phyloP scores from a whole-genome alignment of 768 basidiomycete genomes.

The Mycena rebaudengoi region DNA sequence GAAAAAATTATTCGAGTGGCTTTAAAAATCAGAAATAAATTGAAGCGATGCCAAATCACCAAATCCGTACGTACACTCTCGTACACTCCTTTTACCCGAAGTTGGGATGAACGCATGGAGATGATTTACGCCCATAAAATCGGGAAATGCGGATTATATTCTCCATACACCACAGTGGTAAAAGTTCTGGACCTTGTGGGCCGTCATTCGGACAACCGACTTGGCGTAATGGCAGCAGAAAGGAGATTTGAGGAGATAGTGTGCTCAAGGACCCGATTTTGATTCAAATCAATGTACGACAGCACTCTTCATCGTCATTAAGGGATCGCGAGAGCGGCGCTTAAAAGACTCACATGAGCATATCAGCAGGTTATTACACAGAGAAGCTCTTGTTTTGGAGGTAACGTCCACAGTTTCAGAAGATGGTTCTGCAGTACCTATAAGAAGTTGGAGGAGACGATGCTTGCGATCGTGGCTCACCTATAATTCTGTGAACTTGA shows the following conservation, averaged over 20 bases:
- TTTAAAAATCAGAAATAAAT: neutral
- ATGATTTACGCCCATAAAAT: conserved; percentile 60
- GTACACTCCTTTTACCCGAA: conserved; percentile 69
- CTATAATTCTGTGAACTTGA: too few relatives aligned
- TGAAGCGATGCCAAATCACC: conserved; percentile 46
- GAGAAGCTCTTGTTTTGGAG: too few relatives aligned
- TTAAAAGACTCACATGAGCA: too few relatives aligned
- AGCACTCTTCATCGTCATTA: too few relatives aligned
- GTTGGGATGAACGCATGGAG: conserved; percentile 13
- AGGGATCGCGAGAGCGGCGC: too few relatives aligned
- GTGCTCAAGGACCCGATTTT: conserved; percentile 61
- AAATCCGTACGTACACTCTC: conserved; percentile 63
- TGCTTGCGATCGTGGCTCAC: too few relatives aligned
- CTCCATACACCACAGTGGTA: conserved; percentile 50
- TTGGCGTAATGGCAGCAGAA: conserved; percentile 1
- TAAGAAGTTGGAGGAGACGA: too few relatives aligned
- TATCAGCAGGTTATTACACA: too few relatives aligned
- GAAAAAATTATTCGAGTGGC: conserved; percentile 36
- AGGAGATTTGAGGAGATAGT: conserved; percentile 2
- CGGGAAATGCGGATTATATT: conserved; percentile 67
- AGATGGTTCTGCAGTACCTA: too few relatives aligned
- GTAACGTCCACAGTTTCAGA: too few relatives aligned
- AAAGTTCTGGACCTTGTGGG: conserved; percentile 59
- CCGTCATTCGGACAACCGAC: too few relatives aligned
- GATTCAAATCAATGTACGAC: conserved; percentile 67